Evolutionary conservation across 495 filamentous ascomycete genomes (phyloP).

Genomic region (Pseudomonodictys pantanalensis): DNA sequence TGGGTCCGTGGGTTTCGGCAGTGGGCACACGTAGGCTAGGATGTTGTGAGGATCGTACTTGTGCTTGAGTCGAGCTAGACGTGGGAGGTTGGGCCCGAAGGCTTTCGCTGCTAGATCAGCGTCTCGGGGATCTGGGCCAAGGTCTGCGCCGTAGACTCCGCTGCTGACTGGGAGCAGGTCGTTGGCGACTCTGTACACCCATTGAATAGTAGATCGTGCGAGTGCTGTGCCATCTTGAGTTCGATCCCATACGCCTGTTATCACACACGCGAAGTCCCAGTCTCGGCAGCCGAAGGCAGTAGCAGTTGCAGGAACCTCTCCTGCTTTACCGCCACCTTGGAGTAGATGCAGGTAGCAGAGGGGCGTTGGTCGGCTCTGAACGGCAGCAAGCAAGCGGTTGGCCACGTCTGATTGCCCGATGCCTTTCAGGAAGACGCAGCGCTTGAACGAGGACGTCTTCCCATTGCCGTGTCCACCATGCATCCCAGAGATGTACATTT

Average conservation of each 20-base stretch:
- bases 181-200: conserved; percentile 56
- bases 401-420: conserved; percentile 47
- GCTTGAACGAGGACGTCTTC: conserved; percentile 64
- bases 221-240: conserved; percentile 52
- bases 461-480: conserved; percentile 57
- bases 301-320: conserved; percentile 47
- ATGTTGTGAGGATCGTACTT: conserved; percentile 52
- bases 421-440: conserved; percentile 58
- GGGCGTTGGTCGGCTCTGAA: conserved; percentile 53
- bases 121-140: conserved; percentile 62
- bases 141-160: conserved; percentile 60
- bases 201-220: conserved; percentile 46
- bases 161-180: conserved; percentile 51
- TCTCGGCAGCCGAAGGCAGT: conserved; percentile 63
- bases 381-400: conserved; percentile 45
- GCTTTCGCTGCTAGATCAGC: conserved; percentile 50
- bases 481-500: conserved; percentile 62
- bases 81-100: conserved; percentile 55
- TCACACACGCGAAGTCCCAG: conserved; percentile 63
- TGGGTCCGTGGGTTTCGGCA: conserved; percentile 45
- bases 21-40: conserved; percentile 55
- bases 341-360: conserved; percentile 63
- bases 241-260: conserved; percentile 62
- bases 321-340: conserved; percentile 56
- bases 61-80: conserved; percentile 55